Percentiles rank a stretch among this genome's conserved stretches.
phyloP scores from a whole-genome alignment of 192 early-diverging fungal genomes.

The Oehlia diaphana region DNA sequence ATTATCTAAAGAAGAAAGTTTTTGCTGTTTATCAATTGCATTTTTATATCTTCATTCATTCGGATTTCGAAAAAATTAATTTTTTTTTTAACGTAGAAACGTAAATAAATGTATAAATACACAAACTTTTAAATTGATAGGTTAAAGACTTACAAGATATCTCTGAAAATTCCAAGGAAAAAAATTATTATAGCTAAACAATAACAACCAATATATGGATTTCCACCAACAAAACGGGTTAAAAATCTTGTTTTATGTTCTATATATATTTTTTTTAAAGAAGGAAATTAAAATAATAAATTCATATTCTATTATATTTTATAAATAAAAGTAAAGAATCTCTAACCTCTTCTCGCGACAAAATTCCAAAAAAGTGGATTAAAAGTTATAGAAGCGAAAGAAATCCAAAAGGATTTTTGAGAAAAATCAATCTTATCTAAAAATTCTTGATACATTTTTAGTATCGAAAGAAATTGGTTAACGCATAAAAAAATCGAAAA shows the following conservation, averaged over 20 bases:
- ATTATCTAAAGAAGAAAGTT: conserved; percentile 47
- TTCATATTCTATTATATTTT: neutral
- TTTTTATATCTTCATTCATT: conserved; percentile 55
- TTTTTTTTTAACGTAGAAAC: neutral
- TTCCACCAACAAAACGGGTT: conserved; percentile 68
- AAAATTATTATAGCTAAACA: conserved; percentile 82
- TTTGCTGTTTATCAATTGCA: conserved; percentile 72
- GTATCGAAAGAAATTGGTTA: neutral
- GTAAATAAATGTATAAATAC: neutral
- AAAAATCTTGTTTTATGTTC: conserved; percentile 78
- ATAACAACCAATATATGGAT: conserved; percentile 73
- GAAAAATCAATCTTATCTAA: conserved; percentile 53
- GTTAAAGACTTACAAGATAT: conserved; percentile 57
- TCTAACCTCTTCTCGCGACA: conserved; percentile 72
- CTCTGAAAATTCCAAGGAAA: conserved; percentile 75
- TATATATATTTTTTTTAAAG: conserved; percentile 25
- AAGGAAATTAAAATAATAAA: neutral
- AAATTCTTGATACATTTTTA: conserved; percentile 20
- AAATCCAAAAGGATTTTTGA: conserved; percentile 66
- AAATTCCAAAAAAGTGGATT: conserved; percentile 92
- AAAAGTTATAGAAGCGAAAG: conserved; percentile 75
- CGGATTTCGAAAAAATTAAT: too few relatives aligned
- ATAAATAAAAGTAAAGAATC: neutral
- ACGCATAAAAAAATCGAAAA: neutral
- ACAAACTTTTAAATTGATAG: neutral